Base-by-base conservation (phyloP, 2,329 filamentous ascomycete species). In the Coniochaeta ligniaria region DNA sequence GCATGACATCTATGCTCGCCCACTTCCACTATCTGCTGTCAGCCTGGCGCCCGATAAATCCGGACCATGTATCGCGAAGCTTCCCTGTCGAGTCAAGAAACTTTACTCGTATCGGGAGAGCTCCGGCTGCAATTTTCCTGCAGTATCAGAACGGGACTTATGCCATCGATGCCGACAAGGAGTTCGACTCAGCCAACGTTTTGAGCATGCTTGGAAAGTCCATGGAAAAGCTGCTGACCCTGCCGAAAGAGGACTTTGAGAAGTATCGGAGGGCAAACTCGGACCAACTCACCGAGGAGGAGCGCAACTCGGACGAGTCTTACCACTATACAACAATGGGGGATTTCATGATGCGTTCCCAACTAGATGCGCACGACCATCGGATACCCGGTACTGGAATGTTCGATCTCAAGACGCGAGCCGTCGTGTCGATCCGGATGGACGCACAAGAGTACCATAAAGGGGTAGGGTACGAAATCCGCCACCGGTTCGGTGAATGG, bases 11-110 rank as follows among this genome's bases (percentile, higher is more conserved):
- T 2, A 86, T 90, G 58, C 80, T 99, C 52, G 84, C 89, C 2
- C 96, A 99, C 68, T 96, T 99, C 70, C 95, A 99, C 72, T 98
- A 87, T 69, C 82, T 99, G 3, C 80, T 99, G 11, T 98, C 94
- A 0, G 77, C 82, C 7, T 98, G 92, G 89, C 86, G 96, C 59
- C 77, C 79, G 2, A 79, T 96, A 62, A 89, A 91, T 62, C 76
- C 85, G 17, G 73, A 75, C 0, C 84, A 84, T 69, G 71, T 96
- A 1, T 94, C 92, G 0, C 83, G 83, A 58, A 77, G 78, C 0
- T 94, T 97, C 66, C 70, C 76, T 0, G 78, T 83, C 1, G 82
- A 87, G 7, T 82, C 80, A n/a, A 67, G 74, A 2, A 84, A 79
- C 9, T 96, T 92, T 68, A 96, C 93, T 1, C 76, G 76, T 11